These are phyloP conservation scores for Bipolaris zeicola DNA, from an alignment of 2,329 filamentous ascomycete species.

Conservation along the genomic window DNA sequence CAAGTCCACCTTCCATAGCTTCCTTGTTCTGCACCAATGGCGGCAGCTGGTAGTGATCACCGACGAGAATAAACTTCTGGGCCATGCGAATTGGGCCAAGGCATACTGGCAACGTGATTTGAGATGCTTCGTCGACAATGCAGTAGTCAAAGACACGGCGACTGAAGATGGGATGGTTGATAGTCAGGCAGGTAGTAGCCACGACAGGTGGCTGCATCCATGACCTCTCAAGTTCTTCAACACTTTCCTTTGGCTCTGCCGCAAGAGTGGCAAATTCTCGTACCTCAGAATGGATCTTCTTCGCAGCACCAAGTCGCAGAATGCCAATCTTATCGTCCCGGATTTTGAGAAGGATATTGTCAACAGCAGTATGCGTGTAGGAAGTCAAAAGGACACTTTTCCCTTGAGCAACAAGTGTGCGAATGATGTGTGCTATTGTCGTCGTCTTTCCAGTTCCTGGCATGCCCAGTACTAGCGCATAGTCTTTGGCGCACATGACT, in stretches of 20 bases:
- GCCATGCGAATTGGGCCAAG: slow-evolving; percentile 93
- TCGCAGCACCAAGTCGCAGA: slow-evolving; percentile 80
- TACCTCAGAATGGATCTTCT: slow-evolving; percentile 88
- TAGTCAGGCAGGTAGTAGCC: slow-evolving; percentile 90
- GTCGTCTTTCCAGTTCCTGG: slow-evolving; percentile 98
- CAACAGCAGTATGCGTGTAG: slow-evolving; percentile 96
- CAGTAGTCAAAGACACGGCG: slow-evolving; percentile 95
- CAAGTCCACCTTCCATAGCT: slow-evolving; percentile 82
- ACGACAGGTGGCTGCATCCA: slow-evolving; percentile 90
- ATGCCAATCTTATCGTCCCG: slow-evolving; percentile 77
- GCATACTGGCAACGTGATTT: slow-evolving; percentile 95
- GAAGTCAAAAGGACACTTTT: slow-evolving; percentile 94
- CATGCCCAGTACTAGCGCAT: slow-evolving; percentile 97
- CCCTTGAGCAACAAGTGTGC: slow-evolving; percentile 81
- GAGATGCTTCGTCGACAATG: slow-evolving; percentile 96
- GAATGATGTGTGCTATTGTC: slow-evolving; percentile 96
- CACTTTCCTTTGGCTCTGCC: slow-evolving; percentile 71
- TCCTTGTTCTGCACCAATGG: slow-evolving; percentile 92
- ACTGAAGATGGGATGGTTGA: slow-evolving; percentile 86
- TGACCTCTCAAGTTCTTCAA: slow-evolving; percentile 81
- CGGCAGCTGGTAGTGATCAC: slow-evolving; percentile 94
- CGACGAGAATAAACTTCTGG: slow-evolving; percentile 89
- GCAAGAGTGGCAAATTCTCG: slow-evolving; percentile 83
- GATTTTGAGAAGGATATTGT: slow-evolving; percentile 96
- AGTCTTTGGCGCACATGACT: slow-evolving; percentile 94